Base-by-base conservation (phyloP, 139 green algal genomes). In the Pseudopediastrum boryanum region DNA sequence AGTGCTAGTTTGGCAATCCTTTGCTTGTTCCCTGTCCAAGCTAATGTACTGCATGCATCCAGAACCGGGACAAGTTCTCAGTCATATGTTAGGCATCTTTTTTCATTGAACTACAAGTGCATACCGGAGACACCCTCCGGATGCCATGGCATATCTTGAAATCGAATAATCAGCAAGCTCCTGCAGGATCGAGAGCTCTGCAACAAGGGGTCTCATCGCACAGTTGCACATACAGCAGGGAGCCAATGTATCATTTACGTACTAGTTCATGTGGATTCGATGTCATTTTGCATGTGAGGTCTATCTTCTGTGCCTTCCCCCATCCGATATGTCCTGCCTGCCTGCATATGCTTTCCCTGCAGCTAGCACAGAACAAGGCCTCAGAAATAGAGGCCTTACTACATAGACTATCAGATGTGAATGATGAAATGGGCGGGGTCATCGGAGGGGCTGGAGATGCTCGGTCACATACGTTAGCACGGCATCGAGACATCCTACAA, bases 401-500 rank as follows among this genome's bases (percentile, higher is more conserved):
- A 72, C 80, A 91, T 39, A 84, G 89, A 65, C 85, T 98, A 44
- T 86, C 85, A 33, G 92, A 98, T 65, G 73, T 94, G 1, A 97
- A 98, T 66, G 88, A 93, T 52, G 84, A 88, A 39, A 76, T 95
- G 3, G 85, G 81, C 31, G 81, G 76, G 42, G 77, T 87, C 16
- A 71, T 95, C 1, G 85, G 80, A 19, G 87, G 75, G 10, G 62
- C 54, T 35, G 68, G 46, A 8, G 94, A 98, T 66, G 69, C 90
- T 2, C 84, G 94, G 1, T 83, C 87, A 7, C 95, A 98, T 83
- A 97, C 89, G n/a, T 82, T 99, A 6, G 92, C 93, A 0, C 82
- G 95, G 50, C 95, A 99, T 86, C 84, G 92, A 19, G 95, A 98
- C 83, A 98, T 99, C 33, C 81, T 98, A 33, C 89, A 94, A 19